Percentiles rank a stretch among this genome's conserved stretches.
These are phyloP conservation scores for Helicostylum pulchrum DNA, from an alignment of 192 early-diverging fungal species.

Conservation along the genomic window DNA sequence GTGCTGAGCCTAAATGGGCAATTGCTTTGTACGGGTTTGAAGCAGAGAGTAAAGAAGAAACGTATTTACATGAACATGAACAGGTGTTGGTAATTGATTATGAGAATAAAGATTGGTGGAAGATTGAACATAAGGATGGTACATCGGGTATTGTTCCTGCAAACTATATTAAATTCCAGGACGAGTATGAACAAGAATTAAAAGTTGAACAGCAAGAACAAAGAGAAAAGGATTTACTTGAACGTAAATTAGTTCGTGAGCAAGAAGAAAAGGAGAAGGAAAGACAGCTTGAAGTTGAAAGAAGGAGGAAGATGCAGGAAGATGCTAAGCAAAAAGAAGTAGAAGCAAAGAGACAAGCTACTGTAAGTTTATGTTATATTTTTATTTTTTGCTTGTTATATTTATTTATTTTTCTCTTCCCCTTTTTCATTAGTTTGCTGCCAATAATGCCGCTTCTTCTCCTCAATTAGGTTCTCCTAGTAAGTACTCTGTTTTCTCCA, in stretches of 20 bases:
- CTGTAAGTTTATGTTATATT: neutral
- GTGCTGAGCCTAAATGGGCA: constrained; percentile 29
- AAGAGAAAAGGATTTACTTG: constrained; percentile 30
- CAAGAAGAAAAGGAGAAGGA: constrained; percentile 26
- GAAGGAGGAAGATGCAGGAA: constrained; percentile 26
- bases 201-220: constrained; percentile 15
- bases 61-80: constrained; percentile 78
- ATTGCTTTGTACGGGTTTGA: constrained; percentile 82
- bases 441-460: constrained; percentile 6
- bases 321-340: constrained; percentile 20
- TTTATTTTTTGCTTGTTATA: neutral
- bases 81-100: constrained; percentile 82
- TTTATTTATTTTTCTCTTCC: neutral
- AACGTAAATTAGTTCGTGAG: constrained; percentile 12
- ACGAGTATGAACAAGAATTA: constrained; percentile 20
- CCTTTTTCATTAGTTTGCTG: neutral
- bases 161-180: constrained; percentile 49
- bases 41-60: constrained; percentile 79
- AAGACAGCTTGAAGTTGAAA: constrained; percentile 17
- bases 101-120: constrained; percentile 91
- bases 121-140: constrained; percentile 56
- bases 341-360: constrained; percentile 5
- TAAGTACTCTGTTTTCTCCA: neutral
- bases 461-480: constrained; percentile 20
- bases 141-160: constrained; percentile 81